Conservation (phyloP, 768 basidiomycete species). For the Phallus indusiatus region DNA sequence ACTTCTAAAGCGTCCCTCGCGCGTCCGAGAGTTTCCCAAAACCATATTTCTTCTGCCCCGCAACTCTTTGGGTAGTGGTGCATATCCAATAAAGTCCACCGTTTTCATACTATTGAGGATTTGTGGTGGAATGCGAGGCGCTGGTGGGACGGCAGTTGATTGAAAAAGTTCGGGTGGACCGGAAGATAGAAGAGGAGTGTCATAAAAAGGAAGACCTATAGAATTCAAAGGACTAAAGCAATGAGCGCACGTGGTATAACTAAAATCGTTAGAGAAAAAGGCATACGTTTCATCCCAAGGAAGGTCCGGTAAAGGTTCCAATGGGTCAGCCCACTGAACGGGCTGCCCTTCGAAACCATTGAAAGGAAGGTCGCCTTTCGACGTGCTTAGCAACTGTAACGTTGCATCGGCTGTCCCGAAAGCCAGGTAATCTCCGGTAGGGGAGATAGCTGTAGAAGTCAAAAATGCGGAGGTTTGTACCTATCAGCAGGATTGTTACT, state of each 20-base stretch:
- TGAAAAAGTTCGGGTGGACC: slow-evolving; percentile 34
- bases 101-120: slow-evolving; percentile 71
- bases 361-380: slow-evolving; percentile 62
- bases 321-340: slow-evolving; percentile 73
- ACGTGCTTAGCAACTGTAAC: slow-evolving; percentile 73
- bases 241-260: not conserved
- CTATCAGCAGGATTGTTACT: slow-evolving; percentile 24
- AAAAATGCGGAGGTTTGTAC: slow-evolving; percentile 67
- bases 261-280: not conserved
- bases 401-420: slow-evolving; percentile 84
- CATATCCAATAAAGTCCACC: slow-evolving; percentile 87
- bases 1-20: slow-evolving; percentile 74
- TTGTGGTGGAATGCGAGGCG: slow-evolving; percentile 69
- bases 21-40: slow-evolving; percentile 35
- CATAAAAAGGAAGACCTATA: slow-evolving; percentile 84
- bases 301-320: slow-evolving; percentile 58
- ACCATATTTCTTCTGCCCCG: slow-evolving; percentile 77
- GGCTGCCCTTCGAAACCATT: slow-evolving; percentile 87
- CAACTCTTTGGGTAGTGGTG: slow-evolving; percentile 76
- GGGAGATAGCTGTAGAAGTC: slow-evolving; percentile 72
- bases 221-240: slow-evolving; percentile 67
- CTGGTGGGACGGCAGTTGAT: slow-evolving; percentile 36
- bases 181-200: slow-evolving; percentile 61
- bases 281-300: slow-evolving; percentile 82
- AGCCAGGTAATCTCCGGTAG: slow-evolving; percentile 84